Evolutionary conservation across 139 green algal genomes (phyloP), one percentile per base, ranked within the genome.

Genomic region (Mesostigma viride): DNA sequence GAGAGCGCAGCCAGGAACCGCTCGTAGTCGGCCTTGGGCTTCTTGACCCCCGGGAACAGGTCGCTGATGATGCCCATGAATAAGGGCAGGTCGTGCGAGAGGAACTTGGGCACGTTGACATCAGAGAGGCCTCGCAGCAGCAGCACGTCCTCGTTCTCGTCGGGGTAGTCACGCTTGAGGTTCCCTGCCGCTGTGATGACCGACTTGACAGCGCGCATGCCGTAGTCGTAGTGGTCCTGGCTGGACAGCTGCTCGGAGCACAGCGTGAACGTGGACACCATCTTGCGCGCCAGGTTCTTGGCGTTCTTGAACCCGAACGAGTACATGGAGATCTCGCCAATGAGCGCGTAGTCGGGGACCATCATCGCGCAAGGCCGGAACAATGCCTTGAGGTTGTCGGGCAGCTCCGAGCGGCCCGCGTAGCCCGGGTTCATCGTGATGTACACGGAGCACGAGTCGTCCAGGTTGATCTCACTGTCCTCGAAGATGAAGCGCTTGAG

Each of bases 211-310:
- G 85, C 85, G 27, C 85, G 77, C 85, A 91, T 91, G 79, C 85
- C 84, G 59, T 89, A 89, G 81, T 90, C 84, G 66, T 91, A 91
- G 76, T 91, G 85, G 62, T 91, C 84, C 53, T 62, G 60, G 72
- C 65, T 77, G 24, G 78, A 87, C 44, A 91, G 82, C 84, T 91
- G 85, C 77, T 91, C 85, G 3, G 79, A 87, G 82, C 85, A 91
- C n/a, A 91, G 84, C 73, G 86, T 86, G 82, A 90, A 91, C 4
- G 85, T 90, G 31, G 85, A 82, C 56, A 91, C 85, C 84, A 91
- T 91, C 76, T 91, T 91, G 47, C 80, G 68, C 17, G 85, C 82
- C 44, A 90, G 77, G 14, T 33, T 27, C 6, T 72, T 66, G 65
- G 76, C 73, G 5, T 69, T 4, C 30, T 72, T 60, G 79, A 84